Percentiles rank a stretch among this genome's conserved stretches.
phyloP scores from a whole-genome alignment of 2,329 filamentous ascomycete genomes.

The Lecanicillium sp. region DNA sequence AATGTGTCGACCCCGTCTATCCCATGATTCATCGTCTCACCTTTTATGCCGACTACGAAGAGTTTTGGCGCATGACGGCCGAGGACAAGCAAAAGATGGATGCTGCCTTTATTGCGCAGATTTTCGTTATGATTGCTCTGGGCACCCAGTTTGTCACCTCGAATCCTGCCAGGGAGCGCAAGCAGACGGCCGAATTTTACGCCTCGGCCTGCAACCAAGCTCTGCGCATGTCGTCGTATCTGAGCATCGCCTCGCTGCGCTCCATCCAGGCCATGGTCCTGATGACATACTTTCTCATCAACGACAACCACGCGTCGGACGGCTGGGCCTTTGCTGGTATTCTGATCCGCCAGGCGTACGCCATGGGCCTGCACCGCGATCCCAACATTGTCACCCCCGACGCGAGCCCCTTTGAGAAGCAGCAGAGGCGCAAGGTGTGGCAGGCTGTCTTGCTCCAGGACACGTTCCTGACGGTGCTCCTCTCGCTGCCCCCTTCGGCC shows the following conservation, averaged over 20 bases:
- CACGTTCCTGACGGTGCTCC: slow-evolving; percentile 71
- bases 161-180: slow-evolving; percentile 54
- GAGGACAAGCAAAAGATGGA: slow-evolving; percentile 57
- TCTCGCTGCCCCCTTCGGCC: slow-evolving; percentile 70
- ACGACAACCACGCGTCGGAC: slow-evolving; percentile 78
- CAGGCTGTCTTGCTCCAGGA: slow-evolving; percentile 76
- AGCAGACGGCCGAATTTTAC: slow-evolving; percentile 76
- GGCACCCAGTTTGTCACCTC: slow-evolving; percentile 70
- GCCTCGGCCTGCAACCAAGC: slow-evolving; percentile 75
- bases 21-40: slow-evolving; percentile 71
- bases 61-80: slow-evolving; percentile 61
- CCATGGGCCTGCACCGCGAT: slow-evolving; percentile 74
- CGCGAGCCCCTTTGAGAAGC: slow-evolving; percentile 65
- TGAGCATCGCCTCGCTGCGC: slow-evolving; percentile 65
- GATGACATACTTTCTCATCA: slow-evolving; percentile 76
- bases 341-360: slow-evolving; percentile 70
- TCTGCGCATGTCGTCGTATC: slow-evolving; percentile 66
- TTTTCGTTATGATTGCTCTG: slow-evolving; percentile 71
- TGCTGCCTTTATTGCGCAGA: slow-evolving; percentile 62
- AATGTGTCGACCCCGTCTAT: slow-evolving; percentile 72
- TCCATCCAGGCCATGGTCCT: slow-evolving; percentile 77
- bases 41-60: slow-evolving; percentile 72
- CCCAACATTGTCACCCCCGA: slow-evolving; percentile 67
- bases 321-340: slow-evolving; percentile 79
- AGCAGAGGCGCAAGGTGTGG: slow-evolving; percentile 74